Evolutionary conservation across 495 filamentous ascomycete genomes (phyloP), one percentile per base, ranked within the genome.

Genomic region (Hyaloscypha bicolor): DNA sequence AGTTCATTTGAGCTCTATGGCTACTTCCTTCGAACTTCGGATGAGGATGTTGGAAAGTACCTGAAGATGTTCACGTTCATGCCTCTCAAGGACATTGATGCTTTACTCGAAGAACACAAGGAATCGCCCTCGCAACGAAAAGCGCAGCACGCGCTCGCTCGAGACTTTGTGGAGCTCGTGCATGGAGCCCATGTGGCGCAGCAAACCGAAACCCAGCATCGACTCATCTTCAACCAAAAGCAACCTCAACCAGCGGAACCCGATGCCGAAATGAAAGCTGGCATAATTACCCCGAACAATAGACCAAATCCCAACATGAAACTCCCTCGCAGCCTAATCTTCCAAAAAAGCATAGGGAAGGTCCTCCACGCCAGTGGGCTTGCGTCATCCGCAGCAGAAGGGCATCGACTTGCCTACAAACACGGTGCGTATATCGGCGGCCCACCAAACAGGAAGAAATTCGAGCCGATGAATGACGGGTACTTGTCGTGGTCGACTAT

Each of bases 31-130:
- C 85, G 90, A n/a, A 90, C 88, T 0, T 81, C 93, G 0, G 95
- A 99, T 75, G 86, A 84, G 14, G 88, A 91, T 35, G 86, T 97
- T 0, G 89, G 90, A 76, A 83, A 82, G 5, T 91, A 96, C 62
- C 83, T 99, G 29, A 93, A 92, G 73, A 86, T 96, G 37, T 94
- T 99, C 74, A 98, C 96, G 0, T 97, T 99, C 74, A 74, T 97
- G 32, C 90, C 93, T 1, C 63, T 90, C 3, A 73, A 81, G 3
- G 74, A 86, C 29, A 93, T 98, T 51, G 76, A 83, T 1, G 66
- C 75, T 6, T 74, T 90, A 29, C 90, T 97, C 83, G 76, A 79
- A 29, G 73, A 89, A 65, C 93, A 97, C 65, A 79, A 75, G 21
- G 16, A 79, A 16, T 83, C 91, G 51, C 90, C 92, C 0, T 84